These are phyloP conservation scores for Clavispora santaluciae DNA, from an alignment of 805 yeast species.

Conservation along the genomic window DNA sequence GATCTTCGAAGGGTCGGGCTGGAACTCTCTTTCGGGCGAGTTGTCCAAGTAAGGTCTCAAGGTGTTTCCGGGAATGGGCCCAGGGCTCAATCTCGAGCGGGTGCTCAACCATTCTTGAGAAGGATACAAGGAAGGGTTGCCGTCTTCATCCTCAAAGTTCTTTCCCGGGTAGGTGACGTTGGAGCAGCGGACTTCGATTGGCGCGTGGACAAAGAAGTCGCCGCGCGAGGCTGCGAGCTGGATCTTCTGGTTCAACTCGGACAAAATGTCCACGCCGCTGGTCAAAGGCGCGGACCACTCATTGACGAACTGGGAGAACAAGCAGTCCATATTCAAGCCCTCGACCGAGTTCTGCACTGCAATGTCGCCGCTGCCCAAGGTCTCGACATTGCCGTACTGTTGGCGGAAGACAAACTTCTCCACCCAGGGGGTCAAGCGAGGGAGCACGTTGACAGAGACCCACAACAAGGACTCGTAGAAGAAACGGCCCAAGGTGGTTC, in stretches of 20 bases:
- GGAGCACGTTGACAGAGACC: slow-evolving; percentile 68
- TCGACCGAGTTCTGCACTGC: slow-evolving; percentile 79
- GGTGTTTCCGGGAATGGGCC: slow-evolving; percentile 82
- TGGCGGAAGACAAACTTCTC: slow-evolving; percentile 81
- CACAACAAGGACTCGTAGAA: slow-evolving; percentile 77
- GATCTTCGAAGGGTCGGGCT: slow-evolving; percentile 43
- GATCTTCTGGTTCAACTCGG: slow-evolving; percentile 58
- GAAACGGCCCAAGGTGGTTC: slow-evolving; percentile 69
- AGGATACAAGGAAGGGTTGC: slow-evolving; percentile 37
- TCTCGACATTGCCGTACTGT: slow-evolving; percentile 76
- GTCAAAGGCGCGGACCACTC: slow-evolving; percentile 95
- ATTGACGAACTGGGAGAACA: slow-evolving; percentile 88
- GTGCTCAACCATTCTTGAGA: slow-evolving; percentile 45
- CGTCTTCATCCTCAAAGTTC: slow-evolving; percentile 30
- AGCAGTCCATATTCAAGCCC: slow-evolving; percentile 92
- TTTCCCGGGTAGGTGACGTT: slow-evolving; percentile 59
- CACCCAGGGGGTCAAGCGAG: slow-evolving; percentile 75
- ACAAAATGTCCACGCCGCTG: slow-evolving; percentile 68
- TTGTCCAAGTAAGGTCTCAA: slow-evolving; percentile 77
- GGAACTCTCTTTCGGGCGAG: slow-evolving; percentile 50
- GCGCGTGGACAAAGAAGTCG: slow-evolving; percentile 86
- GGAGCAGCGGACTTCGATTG: slow-evolving; percentile 90
- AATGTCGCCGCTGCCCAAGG: slow-evolving; percentile 53
- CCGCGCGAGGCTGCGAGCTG: slow-evolving; percentile 52
- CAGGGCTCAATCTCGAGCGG: slow-evolving; percentile 53